Conservation (phyloP, 345 rosid genomes). For the Pseudoturritis turrita region DNA sequence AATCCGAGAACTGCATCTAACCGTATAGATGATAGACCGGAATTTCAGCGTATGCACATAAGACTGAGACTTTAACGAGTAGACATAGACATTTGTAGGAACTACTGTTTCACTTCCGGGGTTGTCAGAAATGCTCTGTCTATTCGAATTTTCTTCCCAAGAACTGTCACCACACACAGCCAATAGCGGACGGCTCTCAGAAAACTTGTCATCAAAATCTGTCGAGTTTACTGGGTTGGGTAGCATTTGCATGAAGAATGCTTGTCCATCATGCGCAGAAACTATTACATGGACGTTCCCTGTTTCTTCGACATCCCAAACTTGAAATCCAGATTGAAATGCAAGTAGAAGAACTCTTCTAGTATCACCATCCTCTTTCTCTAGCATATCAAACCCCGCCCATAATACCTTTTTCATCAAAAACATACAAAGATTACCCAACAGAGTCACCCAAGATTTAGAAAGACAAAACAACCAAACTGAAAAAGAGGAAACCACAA, state of each 20-base stretch:
- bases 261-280: constrained; percentile 74
- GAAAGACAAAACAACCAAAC: not conserved
- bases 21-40: constrained; percentile 66
- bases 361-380: constrained; percentile 42
- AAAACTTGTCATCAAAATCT: constrained; percentile 45
- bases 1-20: constrained; percentile 86
- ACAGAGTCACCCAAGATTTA: not conserved
- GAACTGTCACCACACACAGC: constrained; percentile 61
- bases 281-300: constrained; percentile 72
- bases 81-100: constrained; percentile 61
- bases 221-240: constrained; percentile 49
- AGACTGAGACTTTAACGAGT: constrained; percentile 77
- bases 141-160: constrained; percentile 43
- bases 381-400: constrained; percentile 96
- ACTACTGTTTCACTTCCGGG: constrained; percentile 34
- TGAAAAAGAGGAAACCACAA: not conserved
- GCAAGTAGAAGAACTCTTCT: constrained; percentile 75
- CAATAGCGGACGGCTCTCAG: constrained; percentile 63
- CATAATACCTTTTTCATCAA: constrained; percentile 64
- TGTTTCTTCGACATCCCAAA: constrained; percentile 95
- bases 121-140: constrained; percentile 35
- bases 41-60: constrained; percentile 69
- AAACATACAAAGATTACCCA: not conserved
- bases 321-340: constrained; percentile 84
- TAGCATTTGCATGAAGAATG: constrained; percentile 78